Evolutionary conservation across 2,329 filamentous ascomycete genomes (phyloP), one percentile per base, ranked within the genome.

Genomic region (Diaporthe sp.): DNA sequence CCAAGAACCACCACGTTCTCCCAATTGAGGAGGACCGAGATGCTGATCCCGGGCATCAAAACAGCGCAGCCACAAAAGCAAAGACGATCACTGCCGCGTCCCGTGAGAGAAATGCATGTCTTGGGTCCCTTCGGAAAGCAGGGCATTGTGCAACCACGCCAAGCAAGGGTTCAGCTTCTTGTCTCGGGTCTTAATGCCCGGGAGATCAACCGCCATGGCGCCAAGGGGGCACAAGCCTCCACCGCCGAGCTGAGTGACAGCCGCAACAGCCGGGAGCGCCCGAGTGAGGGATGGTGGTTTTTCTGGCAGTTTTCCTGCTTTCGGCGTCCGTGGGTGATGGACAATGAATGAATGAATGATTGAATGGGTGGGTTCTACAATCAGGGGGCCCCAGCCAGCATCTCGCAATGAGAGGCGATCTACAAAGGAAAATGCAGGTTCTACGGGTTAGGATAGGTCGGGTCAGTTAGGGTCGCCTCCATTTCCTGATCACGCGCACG

Each of bases 131-230:
- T 44, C 31, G 25, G 31, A 62, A 44, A 25, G 22, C 12, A 62
- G n/a, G 2, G 25, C 39, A 46, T 37, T 25, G 28, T 49, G 42
- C 44, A n/a, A 67, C 42, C 17, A 10, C 44, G 62, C 62, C 62
- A 51, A 67, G 62, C 4, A 67, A 67, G 61, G 28, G 59, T 65
- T 65, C 59, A 65, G 25, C 22, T 13, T 28, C 44, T 67, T 67
- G 62, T 67, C 62, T 51, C 62, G 62, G 62, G 62, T 51, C 25
- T 67, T 67, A 67, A 67, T 37, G 62, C 65, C 46, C 65, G 65
- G 65, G 46, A 68, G 65, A 68, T 68, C 65, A 68, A 68, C 65
- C 65, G 65, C 46, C 46, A 68, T 68, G 65, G 65, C 65, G 65
- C 65, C 65, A 51, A 39, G 44, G 28, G 25, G 25, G 28, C 25